Percentiles rank a stretch among this genome's conserved stretches.
phyloP scores from a whole-genome alignment of 352 stramenopile species.

The Pythium aphanidermatum region DNA sequence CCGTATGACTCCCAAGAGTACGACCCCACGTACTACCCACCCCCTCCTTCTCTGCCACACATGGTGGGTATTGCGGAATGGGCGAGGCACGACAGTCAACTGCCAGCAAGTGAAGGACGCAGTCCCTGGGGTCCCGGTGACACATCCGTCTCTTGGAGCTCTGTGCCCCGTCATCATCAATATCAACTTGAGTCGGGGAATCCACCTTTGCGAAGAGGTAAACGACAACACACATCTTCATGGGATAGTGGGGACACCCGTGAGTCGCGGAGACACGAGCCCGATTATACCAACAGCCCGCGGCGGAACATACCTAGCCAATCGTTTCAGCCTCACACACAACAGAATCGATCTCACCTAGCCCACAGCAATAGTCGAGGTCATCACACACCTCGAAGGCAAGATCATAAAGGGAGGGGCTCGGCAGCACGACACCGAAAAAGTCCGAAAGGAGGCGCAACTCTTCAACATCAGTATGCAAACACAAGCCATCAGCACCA shows the following conservation, averaged over 20 bases:
- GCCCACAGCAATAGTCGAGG: background rate
- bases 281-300: background rate
- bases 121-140: no score
- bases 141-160: no score
- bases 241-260: slow-evolving; percentile 14
- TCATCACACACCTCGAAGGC: slow-evolving; percentile 4
- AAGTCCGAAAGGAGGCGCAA: no score
- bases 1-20: slow-evolving; percentile 9
- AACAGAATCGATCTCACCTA: background rate
- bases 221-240: slow-evolving; percentile 14
- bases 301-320: background rate
- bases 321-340: slow-evolving; percentile 1
- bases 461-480: no score
- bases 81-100: slow-evolving; percentile 4
- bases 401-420: slow-evolving; percentile 6
- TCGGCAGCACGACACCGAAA: slow-evolving; percentile 3
- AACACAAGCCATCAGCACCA: slow-evolving; percentile 1
- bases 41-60: background rate
- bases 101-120: no score
- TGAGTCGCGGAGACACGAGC: slow-evolving; percentile 8
- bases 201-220: background rate
- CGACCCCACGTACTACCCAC: slow-evolving; percentile 10
- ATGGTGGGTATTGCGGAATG: background rate
- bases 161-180: slow-evolving; percentile 10
- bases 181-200: background rate